Conservation (phyloP, 441 rosid species). For the Populus trichocarpa region DNA sequence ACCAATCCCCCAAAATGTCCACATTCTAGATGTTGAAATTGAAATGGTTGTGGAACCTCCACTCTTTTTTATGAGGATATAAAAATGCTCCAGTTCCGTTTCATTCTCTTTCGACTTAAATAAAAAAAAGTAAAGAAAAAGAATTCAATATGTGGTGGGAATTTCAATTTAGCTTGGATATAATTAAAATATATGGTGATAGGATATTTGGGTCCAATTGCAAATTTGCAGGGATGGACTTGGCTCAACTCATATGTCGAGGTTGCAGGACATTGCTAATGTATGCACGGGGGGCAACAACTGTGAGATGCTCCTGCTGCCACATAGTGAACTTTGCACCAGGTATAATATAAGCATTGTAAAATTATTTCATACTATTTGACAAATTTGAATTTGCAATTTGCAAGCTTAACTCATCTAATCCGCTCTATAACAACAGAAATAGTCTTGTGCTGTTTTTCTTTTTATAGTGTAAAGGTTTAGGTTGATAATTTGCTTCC, state of each 20-base stretch:
- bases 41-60: neutral
- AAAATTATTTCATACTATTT: neutral
- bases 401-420: slow-evolving; percentile 4
- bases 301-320: slow-evolving; percentile 98
- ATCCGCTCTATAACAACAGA: neutral
- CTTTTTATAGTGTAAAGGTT: neutral
- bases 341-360: slow-evolving; percentile 34
- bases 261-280: slow-evolving; percentile 93
- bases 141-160: too few relatives aligned
- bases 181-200: neutral
- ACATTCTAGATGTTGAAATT: neutral
- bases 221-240: slow-evolving; percentile 58
- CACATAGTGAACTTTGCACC: slow-evolving; percentile 80
- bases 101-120: neutral
- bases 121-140: too few relatives aligned
- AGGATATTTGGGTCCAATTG: neutral
- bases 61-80: neutral
- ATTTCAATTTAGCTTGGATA: neutral
- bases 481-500: too few relatives aligned
- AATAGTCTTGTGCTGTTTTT: neutral
- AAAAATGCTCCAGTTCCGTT: neutral
- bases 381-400: neutral
- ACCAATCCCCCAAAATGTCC: neutral
- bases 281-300: slow-evolving; percentile 81
- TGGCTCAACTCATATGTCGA: slow-evolving; percentile 89